These are phyloP conservation scores for Allantophomopsis cytisporea DNA, from an alignment of 2,329 filamentous ascomycete genomes.

Conservation along the genomic window DNA sequence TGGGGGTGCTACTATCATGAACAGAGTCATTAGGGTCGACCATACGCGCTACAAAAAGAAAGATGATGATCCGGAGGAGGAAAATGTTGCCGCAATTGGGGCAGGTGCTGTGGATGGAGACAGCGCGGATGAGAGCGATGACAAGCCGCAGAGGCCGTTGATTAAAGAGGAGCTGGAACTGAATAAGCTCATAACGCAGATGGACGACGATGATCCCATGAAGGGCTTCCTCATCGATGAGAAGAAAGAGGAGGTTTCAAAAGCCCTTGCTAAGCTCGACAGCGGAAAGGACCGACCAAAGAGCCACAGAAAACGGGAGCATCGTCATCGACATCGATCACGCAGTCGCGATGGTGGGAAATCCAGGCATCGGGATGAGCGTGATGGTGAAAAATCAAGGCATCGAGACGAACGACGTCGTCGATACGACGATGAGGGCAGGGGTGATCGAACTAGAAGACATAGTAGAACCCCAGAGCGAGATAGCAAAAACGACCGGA, in stretches of 20 bases:
- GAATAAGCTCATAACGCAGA: slow-evolving; percentile 57
- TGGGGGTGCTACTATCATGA: slow-evolving; percentile 71
- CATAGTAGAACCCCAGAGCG: too few relatives aligned
- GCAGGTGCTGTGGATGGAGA: slow-evolving; percentile 16
- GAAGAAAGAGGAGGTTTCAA: slow-evolving; percentile 78
- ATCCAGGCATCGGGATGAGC: slow-evolving; percentile 1
- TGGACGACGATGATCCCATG: slow-evolving; percentile 97
- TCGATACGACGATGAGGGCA: not conserved
- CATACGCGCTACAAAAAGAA: slow-evolving; percentile 84
- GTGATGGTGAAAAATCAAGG: slow-evolving; percentile 4
- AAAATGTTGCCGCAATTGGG: slow-evolving; percentile 27
- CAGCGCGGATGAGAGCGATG: slow-evolving; percentile 21
- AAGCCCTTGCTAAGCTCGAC: slow-evolving; percentile 45
- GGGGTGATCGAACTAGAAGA: slow-evolving; percentile 1
- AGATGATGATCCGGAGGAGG: slow-evolving; percentile 42
- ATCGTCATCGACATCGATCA: slow-evolving; percentile 13
- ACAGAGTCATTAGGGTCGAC: slow-evolving; percentile 73
- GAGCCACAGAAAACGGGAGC: slow-evolving; percentile 8
- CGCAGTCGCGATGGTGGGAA: slow-evolving; percentile 4
- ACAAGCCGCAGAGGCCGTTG: slow-evolving; percentile 38
- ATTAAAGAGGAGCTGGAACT: slow-evolving; percentile 76
- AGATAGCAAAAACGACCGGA: slow-evolving; percentile 5
- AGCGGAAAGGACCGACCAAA: slow-evolving; percentile 9
- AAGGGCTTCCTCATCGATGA: slow-evolving; percentile 80
- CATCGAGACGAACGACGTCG: slow-evolving; percentile 5